These are phyloP conservation scores for Irpex rosettiformis DNA, from an alignment of 1,284 basidiomycete genomes.

Conservation along the genomic window DNA sequence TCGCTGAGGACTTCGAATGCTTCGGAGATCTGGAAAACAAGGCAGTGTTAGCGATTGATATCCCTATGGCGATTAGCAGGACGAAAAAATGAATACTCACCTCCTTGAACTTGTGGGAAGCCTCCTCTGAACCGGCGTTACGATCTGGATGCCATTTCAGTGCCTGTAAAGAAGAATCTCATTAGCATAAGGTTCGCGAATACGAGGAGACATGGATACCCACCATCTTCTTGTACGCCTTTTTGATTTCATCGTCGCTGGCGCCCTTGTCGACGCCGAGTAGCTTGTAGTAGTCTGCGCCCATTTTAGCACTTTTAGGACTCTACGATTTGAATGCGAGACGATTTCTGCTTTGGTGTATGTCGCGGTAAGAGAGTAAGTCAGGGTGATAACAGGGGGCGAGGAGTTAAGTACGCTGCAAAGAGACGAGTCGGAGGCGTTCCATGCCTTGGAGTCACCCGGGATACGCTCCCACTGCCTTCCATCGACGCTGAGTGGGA, in stretches of 20 bases:
- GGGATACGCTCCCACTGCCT: neutral
- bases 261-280: constrained; percentile 77
- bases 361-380: constrained; percentile 3
- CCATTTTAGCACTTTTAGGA: no score
- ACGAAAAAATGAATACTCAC: constrained; percentile 34
- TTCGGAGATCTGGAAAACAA: constrained; percentile 73
- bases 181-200: constrained; percentile 9
- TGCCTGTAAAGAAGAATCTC: constrained; percentile 33
- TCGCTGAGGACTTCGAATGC: constrained; percentile 97
- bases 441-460: constrained; percentile 1
- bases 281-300: constrained; percentile 79
- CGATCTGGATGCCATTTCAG: constrained; percentile 74
- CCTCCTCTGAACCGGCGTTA: constrained; percentile 79
- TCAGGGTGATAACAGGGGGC: neutral
- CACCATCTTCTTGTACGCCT: constrained; percentile 49
- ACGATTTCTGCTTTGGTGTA: constrained; percentile 4
- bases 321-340: neutral
- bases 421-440: constrained; percentile 5
- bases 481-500: constrained; percentile 5
- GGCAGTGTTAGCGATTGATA: neutral
- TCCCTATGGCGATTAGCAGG: neutral
- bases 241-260: constrained; percentile 60
- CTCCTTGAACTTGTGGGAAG: constrained; percentile 93
- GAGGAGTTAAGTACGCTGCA: constrained; percentile 14
- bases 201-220: constrained; percentile 9